A percentile compares a stretch with the other conserved stretches of the same genome.
Evolutionary conservation across 805 yeast species (phyloP).

Genomic region (Hanseniaspora pseudoguilliermondii): DNA sequence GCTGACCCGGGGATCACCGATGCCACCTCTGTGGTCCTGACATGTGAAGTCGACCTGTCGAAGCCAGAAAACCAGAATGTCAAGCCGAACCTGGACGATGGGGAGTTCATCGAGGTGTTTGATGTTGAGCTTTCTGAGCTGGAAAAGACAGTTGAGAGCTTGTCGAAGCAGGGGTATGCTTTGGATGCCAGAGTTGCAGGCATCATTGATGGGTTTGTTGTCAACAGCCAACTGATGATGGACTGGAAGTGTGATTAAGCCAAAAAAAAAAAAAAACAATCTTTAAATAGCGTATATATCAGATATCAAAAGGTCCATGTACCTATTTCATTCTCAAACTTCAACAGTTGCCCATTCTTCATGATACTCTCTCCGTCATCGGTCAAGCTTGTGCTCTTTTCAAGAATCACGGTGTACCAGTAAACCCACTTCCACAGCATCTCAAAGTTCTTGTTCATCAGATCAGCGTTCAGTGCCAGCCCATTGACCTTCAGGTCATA

Average conservation of each 20-base stretch:
- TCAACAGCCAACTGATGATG: constrained; percentile 8
- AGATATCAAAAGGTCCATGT: constrained; percentile 1
- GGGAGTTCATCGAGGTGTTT: constrained; percentile 86
- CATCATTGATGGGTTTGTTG: constrained; percentile 2
- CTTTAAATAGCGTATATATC: no score
- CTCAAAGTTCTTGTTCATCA: not conserved
- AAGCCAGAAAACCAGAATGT: constrained; percentile 60
- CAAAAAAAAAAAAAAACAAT: not conserved
- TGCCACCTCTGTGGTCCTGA: constrained; percentile 70
- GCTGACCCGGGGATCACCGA: constrained; percentile 86
- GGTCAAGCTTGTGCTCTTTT: constrained; percentile 21
- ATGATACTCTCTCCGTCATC: constrained; percentile 14
- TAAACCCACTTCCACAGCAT: constrained; percentile 24
- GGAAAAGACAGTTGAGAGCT: constrained; percentile 38
- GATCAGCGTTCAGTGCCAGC: not conserved
- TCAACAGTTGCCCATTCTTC: constrained; percentile 17
- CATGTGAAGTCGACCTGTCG: constrained; percentile 59
- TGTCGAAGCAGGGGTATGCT: constrained; percentile 54
- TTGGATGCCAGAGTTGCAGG: constrained; percentile 64
- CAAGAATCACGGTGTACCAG: constrained; percentile 25
- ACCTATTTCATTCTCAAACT: constrained; percentile 8
- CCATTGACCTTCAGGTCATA: constrained; percentile 1
- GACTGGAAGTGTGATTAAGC: constrained; percentile 14
- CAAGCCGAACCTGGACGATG: constrained; percentile 65
- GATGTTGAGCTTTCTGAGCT: constrained; percentile 50